Evolutionary conservation across 129 eudicot species (phyloP), one percentile per base, ranked within the genome.

Genomic region (Pseudognaphalium luteoalbum): DNA sequence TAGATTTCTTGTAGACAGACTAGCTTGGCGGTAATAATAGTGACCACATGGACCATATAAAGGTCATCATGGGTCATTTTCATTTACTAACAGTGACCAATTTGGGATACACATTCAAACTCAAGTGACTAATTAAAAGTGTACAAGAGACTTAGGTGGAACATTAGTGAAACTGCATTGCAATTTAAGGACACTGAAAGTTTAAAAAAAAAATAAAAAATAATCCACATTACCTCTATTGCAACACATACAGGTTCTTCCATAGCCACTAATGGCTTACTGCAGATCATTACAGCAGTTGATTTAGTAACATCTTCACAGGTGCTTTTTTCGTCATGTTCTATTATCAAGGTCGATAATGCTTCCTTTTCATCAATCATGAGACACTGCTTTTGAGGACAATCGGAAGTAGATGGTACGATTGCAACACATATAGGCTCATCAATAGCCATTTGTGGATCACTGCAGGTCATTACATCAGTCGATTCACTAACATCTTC

Each of bases 301-400:
- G 9, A 62, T 41, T 62, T 20, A 62, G 41, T 22, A 62, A 62
- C 17, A 62, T 62, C 15, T 22, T 62, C 67, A 62, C n/a, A 15
- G 2, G 39, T 62, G 67, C 35, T 22, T 61, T 61, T 61, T 30
- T 61, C 37, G 28, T 62, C 67, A 61, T 61, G 37, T 61, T 61
- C 67, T 61, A 7, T 12, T 8, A 3, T 3, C 35, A 15, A 20
- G 67, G 67, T 28, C 67, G 16, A 28, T 22, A 61, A 12, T 22
- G 35, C 35, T 61, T 61, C 67, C 34, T 25, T 61, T 9, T 28
- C 19, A 16, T 25, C 68, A 62, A 29, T 29, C n/a, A 29, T 6
- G 68, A 30, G 68, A 28, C 68, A 10, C 3, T 25, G 35, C 20
- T 11, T 62, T 62, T 62, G 37, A 28, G 68, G 41, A 62, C 41